Evolutionary conservation across 805 yeast species (phyloP).

Genomic region (Saturnispora zaruensis): DNA sequence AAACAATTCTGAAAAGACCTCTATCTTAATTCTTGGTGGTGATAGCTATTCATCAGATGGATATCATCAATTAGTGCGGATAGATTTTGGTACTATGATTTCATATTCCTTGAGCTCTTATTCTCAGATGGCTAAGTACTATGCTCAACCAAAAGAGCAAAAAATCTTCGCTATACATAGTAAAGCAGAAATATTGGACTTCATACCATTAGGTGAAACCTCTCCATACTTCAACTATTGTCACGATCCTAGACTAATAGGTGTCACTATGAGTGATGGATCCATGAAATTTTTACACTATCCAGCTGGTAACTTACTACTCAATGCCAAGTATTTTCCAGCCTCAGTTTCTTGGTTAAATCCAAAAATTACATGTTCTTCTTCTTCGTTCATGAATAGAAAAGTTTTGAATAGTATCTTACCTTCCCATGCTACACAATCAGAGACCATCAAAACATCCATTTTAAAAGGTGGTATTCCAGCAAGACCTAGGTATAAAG

Average conservation of each 20-base stretch:
- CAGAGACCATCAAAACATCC: slow-evolving; percentile 13
- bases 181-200: slow-evolving; percentile 34
- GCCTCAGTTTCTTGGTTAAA: slow-evolving; percentile 72
- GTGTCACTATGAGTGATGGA: slow-evolving; percentile 55
- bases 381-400: slow-evolving; percentile 36
- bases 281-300: slow-evolving; percentile 53
- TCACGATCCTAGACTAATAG: slow-evolving; percentile 62
- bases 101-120: slow-evolving; percentile 74
- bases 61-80: slow-evolving; percentile 39
- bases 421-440: slow-evolving; percentile 3
- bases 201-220: slow-evolving; percentile 46
- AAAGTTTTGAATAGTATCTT: slow-evolving; percentile 23
- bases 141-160: slow-evolving; percentile 50
- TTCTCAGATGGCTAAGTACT: slow-evolving; percentile 72
- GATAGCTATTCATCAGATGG: slow-evolving; percentile 38
- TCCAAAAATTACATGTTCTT: slow-evolving; percentile 55
- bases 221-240: slow-evolving; percentile 76
- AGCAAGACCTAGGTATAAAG: slow-evolving; percentile 38
- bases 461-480: slow-evolving; percentile 79
- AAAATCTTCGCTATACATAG: slow-evolving; percentile 48
- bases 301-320: slow-evolving; percentile 45
- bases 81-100: slow-evolving; percentile 77
- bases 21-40: slow-evolving; percentile 64
- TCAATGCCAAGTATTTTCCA: slow-evolving; percentile 60
- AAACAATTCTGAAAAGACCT: slow-evolving; percentile 71